Conservation (phyloP, 2,329 filamentous ascomycete genomes). For the Colletotrichum somersetense region DNA sequence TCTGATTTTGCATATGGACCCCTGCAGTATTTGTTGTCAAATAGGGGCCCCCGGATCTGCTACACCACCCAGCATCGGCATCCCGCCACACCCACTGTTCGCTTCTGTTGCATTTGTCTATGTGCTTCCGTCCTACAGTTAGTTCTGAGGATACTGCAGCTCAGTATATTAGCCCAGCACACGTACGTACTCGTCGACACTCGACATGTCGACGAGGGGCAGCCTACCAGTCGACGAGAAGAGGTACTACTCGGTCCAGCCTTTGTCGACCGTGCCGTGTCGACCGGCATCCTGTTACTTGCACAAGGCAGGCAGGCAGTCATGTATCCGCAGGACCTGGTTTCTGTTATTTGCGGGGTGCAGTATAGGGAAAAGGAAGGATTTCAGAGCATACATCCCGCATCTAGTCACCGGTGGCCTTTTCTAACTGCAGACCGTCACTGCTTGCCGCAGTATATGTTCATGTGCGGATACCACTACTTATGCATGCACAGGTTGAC, state of each 20-base stretch:
- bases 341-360: neutral
- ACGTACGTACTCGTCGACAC: neutral
- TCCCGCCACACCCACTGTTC: neutral
- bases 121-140: neutral
- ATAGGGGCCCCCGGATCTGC: conserved; percentile 28
- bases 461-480: conserved; percentile 13
- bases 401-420: conserved; percentile 2
- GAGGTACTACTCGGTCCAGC: neutral
- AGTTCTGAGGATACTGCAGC: neutral
- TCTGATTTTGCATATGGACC: conserved; percentile 24
- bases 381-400: conserved; percentile 16
- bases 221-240: neutral
- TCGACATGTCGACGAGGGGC: neutral
- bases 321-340: neutral
- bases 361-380: neutral
- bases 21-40: conserved; percentile 27
- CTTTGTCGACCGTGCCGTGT: neutral
- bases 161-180: neutral
- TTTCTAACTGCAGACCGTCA: conserved; percentile 16
- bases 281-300: conserved; percentile 5
- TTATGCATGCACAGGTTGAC: conserved; percentile 32
- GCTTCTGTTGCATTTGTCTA: neutral
- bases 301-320: neutral
- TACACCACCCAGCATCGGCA: conserved; percentile 5
- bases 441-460: conserved; percentile 11